phyloP scores from a whole-genome alignment of 2,329 filamentous ascomycete species.

The Mycogone perniciosa region DNA sequence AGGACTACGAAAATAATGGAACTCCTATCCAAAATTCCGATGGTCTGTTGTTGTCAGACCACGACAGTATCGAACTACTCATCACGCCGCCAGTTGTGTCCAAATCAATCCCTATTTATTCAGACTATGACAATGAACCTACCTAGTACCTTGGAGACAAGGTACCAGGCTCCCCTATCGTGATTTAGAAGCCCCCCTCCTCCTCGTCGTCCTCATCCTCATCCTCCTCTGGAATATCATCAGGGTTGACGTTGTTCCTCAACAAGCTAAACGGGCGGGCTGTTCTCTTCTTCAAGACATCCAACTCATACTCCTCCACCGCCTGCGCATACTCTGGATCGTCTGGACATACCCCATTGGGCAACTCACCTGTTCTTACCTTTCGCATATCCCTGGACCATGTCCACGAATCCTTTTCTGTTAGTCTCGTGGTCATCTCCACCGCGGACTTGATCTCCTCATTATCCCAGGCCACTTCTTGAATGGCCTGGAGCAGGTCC shows the following conservation, averaged over 20 bases:
- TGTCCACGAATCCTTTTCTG: not conserved
- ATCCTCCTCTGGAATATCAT: not conserved
- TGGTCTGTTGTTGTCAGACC: too few relatives aligned
- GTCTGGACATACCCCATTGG: not conserved
- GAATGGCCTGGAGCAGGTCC: not conserved
- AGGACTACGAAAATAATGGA: too few relatives aligned
- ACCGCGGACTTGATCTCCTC: not conserved
- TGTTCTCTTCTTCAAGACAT: not conserved
- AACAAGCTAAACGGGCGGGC: slow-evolving; percentile 2
- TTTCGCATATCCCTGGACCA: not conserved
- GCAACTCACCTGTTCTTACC: not conserved
- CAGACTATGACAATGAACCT: too few relatives aligned
- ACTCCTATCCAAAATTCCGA: too few relatives aligned
- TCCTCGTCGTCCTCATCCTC: not conserved
- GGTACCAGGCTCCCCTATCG: too few relatives aligned
- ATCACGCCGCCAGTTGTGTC: too few relatives aligned
- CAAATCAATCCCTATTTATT: too few relatives aligned
- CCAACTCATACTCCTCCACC: not conserved
- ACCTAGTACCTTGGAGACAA: too few relatives aligned
- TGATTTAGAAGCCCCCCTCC: not conserved
- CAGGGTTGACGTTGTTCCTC: not conserved
- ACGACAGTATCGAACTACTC: too few relatives aligned
- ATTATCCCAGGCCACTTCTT: not conserved
- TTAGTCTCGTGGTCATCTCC: not conserved
- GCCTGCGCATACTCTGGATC: not conserved